These are phyloP conservation scores for Cichorium intybus DNA, from an alignment of 140 eudicot species.

Conservation along the genomic window DNA sequence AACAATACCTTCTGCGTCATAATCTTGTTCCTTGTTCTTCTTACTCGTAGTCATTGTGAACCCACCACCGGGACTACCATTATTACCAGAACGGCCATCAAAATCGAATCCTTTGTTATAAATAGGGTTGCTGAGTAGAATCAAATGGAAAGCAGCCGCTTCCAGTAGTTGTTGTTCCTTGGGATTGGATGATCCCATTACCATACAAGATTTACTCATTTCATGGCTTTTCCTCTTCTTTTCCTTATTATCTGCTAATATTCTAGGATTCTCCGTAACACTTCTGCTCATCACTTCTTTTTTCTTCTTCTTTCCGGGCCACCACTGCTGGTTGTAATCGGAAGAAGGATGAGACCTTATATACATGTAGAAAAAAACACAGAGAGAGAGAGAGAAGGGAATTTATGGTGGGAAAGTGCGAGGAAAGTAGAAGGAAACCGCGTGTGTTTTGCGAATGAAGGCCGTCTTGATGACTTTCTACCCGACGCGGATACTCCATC, in stretches of 20 bases:
- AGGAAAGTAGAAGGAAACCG: constrained; percentile 22
- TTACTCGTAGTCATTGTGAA: not conserved
- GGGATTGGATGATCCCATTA: constrained; percentile 11
- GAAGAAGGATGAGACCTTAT: not conserved
- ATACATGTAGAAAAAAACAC: not conserved
- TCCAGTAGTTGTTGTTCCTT: constrained; percentile 19
- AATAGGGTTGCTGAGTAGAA: constrained; percentile 17
- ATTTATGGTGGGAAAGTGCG: constrained; percentile 15
- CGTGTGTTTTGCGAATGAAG: constrained; percentile 12
- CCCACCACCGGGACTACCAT: not conserved
- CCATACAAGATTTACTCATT: not conserved
- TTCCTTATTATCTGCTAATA: not conserved
- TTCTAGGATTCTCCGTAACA: not conserved
- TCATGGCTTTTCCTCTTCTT: constrained; percentile 1
- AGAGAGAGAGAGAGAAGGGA: not conserved
- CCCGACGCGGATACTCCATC: constrained; percentile 26
- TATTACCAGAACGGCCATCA: not conserved
- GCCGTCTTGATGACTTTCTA: not conserved
- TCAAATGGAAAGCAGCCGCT: constrained; percentile 28
- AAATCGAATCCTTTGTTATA: not conserved
- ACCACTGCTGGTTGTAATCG: not conserved
- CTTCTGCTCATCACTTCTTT: not conserved
- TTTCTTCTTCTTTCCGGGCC: not conserved
- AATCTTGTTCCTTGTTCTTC: not conserved
- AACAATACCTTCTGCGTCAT: constrained; percentile 3